A percentile compares a stretch with the other conserved stretches of the same genome.
These are phyloP conservation scores for Grifola frondosa DNA, from an alignment of 1,284 basidiomycete genomes.

Conservation along the genomic window DNA sequence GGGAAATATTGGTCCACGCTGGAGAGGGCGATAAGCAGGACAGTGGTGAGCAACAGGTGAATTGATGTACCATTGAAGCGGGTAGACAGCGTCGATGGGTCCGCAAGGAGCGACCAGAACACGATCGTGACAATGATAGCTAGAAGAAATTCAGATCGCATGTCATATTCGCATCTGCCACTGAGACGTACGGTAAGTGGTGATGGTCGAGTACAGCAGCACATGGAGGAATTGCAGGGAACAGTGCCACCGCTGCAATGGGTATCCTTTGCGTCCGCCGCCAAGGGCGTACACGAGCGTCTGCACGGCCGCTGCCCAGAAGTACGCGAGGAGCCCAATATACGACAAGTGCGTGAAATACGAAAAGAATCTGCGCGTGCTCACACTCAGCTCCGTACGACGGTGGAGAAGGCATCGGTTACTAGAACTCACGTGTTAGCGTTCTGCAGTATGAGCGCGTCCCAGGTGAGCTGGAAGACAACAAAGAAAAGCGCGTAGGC, in stretches of 20 bases:
- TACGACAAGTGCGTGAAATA: constrained; percentile 67
- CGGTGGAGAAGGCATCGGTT: not conserved
- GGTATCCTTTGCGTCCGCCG: constrained; percentile 39
- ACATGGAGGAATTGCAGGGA: constrained; percentile 58
- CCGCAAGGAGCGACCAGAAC: constrained; percentile 61
- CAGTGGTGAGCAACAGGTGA: not conserved
- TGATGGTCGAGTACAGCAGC: constrained; percentile 50
- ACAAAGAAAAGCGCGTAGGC: constrained; percentile 52
- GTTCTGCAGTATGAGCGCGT: constrained; percentile 30
- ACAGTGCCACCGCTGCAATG: constrained; percentile 58
- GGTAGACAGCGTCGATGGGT: constrained; percentile 41
- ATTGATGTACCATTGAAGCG: constrained; percentile 36
- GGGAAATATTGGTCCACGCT: constrained; percentile 62
- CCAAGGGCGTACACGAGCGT: constrained; percentile 44
- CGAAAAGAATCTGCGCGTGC: constrained; percentile 51
- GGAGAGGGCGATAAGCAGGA: constrained; percentile 5
- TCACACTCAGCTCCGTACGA: not conserved
- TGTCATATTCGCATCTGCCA: not conserved
- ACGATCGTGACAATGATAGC: constrained; percentile 69
- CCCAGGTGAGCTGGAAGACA: constrained; percentile 44
- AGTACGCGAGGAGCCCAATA: constrained; percentile 61
- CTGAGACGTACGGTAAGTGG: constrained; percentile 56
- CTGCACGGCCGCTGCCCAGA: constrained; percentile 59
- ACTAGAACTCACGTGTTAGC: constrained; percentile 21
- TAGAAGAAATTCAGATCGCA: constrained; percentile 23